phyloP scores from a whole-genome alignment of 441 rosid genomes.

The Capsella rubella region DNA sequence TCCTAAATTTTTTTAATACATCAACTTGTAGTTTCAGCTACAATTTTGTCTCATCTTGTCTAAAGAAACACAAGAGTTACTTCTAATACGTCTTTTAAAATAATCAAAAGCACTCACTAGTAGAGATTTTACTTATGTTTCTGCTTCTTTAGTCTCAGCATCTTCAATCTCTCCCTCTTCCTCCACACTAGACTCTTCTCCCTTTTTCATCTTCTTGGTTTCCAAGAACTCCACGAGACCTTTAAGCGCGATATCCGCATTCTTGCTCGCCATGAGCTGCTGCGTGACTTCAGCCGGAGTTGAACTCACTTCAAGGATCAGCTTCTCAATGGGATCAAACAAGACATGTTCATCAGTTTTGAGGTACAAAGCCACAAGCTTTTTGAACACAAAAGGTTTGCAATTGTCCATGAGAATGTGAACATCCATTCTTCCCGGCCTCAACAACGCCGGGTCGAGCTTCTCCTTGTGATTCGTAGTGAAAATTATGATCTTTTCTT shows the following conservation, averaged over 20 bases:
- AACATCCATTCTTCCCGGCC: conserved; percentile 45
- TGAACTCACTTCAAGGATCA: conserved; percentile 30
- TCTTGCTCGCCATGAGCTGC: conserved; percentile 44
- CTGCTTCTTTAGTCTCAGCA: conserved; percentile 35
- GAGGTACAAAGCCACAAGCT: conserved; percentile 43
- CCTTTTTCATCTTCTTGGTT: conserved; percentile 37
- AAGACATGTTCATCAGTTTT: conserved; percentile 27
- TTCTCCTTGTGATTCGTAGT: conserved; percentile 47
- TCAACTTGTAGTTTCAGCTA: conserved; percentile 5
- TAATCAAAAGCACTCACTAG: conserved; percentile 8
- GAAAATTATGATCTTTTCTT: conserved; percentile 46
- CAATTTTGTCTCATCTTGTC: conserved; percentile 5
- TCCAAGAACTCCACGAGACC: conserved; percentile 25
- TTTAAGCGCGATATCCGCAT: conserved; percentile 34
- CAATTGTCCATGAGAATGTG: conserved; percentile 45
- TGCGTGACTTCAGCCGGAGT: conserved; percentile 47
- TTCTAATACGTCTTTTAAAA: conserved; percentile 6
- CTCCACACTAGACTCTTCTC: conserved; percentile 26
- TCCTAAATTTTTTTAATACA: neutral
- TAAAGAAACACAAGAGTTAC: conserved; percentile 18
- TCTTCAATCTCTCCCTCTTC: conserved; percentile 42
- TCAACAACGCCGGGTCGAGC: conserved; percentile 44
- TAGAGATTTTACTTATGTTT: conserved; percentile 20
- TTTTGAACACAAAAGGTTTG: conserved; percentile 42
- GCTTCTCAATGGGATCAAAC: conserved; percentile 43